phyloP scores from a whole-genome alignment of 345 rosid genomes.

The Dovyalis caffra region DNA sequence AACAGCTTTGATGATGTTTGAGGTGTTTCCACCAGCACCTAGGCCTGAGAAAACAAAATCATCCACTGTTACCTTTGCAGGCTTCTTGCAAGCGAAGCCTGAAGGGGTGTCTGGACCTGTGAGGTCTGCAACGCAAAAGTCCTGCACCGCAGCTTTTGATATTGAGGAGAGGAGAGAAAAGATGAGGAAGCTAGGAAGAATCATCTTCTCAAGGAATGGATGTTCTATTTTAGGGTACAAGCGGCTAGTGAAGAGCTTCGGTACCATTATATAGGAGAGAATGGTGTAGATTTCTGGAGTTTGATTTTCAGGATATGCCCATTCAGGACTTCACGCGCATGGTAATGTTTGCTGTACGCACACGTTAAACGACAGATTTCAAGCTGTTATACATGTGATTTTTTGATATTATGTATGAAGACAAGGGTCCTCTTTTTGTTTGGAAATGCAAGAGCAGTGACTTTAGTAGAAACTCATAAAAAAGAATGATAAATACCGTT shows the following conservation, averaged over 20 bases:
- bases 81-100: conserved; percentile 69
- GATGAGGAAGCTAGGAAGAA: conserved; percentile 38
- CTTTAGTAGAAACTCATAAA: too few relatives aligned
- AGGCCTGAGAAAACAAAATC: conserved; percentile 71
- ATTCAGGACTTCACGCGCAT: conserved; percentile 23
- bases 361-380: conserved; percentile 19
- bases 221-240: not conserved
- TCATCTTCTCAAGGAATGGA: conserved; percentile 29
- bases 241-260: not conserved
- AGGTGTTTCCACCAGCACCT: conserved; percentile 54
- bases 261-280: conserved; percentile 22
- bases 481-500: too few relatives aligned
- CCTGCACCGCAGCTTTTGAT: conserved; percentile 57
- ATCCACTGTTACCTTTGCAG: conserved; percentile 43
- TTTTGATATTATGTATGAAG: conserved; percentile 1
- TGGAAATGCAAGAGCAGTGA: not conserved
- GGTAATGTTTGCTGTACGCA: not conserved
- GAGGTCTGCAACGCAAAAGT: conserved; percentile 75
- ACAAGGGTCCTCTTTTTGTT: conserved; percentile 37
- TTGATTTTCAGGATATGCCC: not conserved
- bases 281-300: not conserved
- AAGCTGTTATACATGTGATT: conserved; percentile 22
- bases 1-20: conserved; percentile 68
- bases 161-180: conserved; percentile 44
- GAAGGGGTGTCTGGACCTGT: conserved; percentile 52